Base-by-base conservation (phyloP, 2,329 filamentous ascomycete species). In the Cladosporium halotolerans region DNA sequence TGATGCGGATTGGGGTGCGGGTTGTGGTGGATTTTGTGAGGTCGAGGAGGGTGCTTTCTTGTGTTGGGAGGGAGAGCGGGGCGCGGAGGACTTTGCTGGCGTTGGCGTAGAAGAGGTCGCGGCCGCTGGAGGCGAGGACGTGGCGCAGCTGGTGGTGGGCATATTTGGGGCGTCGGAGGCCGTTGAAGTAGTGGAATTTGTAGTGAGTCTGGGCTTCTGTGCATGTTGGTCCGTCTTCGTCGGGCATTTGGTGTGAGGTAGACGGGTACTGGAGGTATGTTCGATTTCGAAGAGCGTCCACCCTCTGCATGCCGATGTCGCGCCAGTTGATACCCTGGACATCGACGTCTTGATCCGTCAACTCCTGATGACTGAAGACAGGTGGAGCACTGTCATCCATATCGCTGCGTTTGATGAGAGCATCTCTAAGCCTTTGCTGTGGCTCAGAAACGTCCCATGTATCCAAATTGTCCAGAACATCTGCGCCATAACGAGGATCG, bases 101-200 rank as follows among this genome's bases (percentile, higher is more conserved):
- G 18, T 68, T 66, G 19, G 76, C 74, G 61, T 81, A 83, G 60
- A 78, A 78, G 3, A 83, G 66, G 45, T 80, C 79, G 39, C 76
- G 74, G 10, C 76, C 76, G 8, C 73, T 76, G 3, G 77, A 75
- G 4, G 77, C 76, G 60, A 83, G 70, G 8, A 81, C 66, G 57
- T 83, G 81, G 11, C 80, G 78, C 3, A 83, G 72, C 59, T 83
- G 80, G 57, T 81, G 82, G 62, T 83, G 80, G 31, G 76, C 73
- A 44, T 78, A 74, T n/a, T 70, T 72, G 4, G 77, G 74, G 51
- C 70, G 74, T 57, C 77, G 73, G 9, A 67, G 67, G 0, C 75
- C 67, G 61, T 58, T 54, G 59, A 66, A 71, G 52, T 52, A 54
- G 8, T 58, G 57, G 50, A 66, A 68, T 11, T 50, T 59, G 54